Evolutionary conservation across 257 asterid species (phyloP).

Genomic region (Solanum gracilifrons): DNA sequence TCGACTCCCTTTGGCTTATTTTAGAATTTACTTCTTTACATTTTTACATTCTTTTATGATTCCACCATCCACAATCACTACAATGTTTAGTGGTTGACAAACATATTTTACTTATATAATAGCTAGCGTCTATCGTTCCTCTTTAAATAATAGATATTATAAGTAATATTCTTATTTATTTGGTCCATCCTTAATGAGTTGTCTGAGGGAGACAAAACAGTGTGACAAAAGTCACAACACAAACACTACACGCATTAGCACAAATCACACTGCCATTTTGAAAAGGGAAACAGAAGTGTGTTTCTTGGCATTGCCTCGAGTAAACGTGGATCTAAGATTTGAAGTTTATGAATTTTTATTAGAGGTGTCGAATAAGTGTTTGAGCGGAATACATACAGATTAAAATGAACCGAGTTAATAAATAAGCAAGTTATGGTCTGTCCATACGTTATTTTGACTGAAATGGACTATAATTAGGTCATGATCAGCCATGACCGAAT

Average conservation of each 20-base stretch:
- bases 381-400: fast-evolving
- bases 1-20: not conserved
- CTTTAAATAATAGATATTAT: not conserved
- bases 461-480: not conserved
- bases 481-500: fast-evolving
- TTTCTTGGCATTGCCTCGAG: too few relatives aligned
- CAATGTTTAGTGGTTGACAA: not conserved
- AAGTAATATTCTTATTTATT: not conserved
- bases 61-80: not conserved
- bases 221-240: not conserved
- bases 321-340: fast-evolving
- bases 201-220: not conserved
- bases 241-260: not conserved
- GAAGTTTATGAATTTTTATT: not conserved
- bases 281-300: not conserved
- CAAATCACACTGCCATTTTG: not conserved
- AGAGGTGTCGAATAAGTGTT: fast-evolving
- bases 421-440: not conserved
- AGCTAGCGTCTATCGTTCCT: not conserved
- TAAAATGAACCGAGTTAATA: not conserved
- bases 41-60: too few relatives aligned
- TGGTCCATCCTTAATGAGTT: not conserved
- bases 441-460: not conserved
- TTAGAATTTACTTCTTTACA: fast-evolving
- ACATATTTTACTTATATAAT: not conserved